Evolutionary conservation across 2,329 filamentous ascomycete species (phyloP).

Genomic region (Stemphylium vesicarium): DNA sequence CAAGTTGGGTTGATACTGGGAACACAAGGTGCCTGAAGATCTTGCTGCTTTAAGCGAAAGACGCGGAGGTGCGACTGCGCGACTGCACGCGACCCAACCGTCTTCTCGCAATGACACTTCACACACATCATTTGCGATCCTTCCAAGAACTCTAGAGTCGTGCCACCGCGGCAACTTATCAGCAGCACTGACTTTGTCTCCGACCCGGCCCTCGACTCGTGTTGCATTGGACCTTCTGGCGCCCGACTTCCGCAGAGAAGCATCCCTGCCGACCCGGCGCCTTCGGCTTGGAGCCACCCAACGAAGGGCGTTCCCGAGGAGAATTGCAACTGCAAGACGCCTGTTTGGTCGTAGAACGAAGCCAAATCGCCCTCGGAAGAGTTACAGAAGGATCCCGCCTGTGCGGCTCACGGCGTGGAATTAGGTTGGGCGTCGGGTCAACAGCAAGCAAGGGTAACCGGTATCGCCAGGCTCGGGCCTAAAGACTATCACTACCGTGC

Average conservation of each 20-base stretch:
- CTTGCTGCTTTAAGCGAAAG: slow-evolving; percentile 20
- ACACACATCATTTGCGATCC: slow-evolving; percentile 9
- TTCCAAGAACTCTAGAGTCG: slow-evolving; percentile 15
- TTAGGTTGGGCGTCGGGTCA: slow-evolving; percentile 7
- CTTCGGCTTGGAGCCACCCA: slow-evolving; percentile 13
- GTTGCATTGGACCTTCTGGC: slow-evolving; percentile 15
- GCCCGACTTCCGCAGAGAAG: slow-evolving; percentile 14
- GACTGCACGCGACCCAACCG: slow-evolving; percentile 13
- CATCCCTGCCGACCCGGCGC: slow-evolving; percentile 19
- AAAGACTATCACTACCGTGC: slow-evolving; percentile 39
- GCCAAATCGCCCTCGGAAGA: background rate
- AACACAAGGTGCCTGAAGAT: slow-evolving; percentile 23
- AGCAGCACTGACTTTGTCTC: slow-evolving; percentile 14
- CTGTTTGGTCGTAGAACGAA: background rate
- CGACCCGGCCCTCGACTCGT: slow-evolving; percentile 20
- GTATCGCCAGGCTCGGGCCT: slow-evolving; percentile 22
- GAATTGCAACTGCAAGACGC: background rate
- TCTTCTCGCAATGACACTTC: slow-evolving; percentile 12
- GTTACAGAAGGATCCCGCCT: background rate
- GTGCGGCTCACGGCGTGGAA: slow-evolving; percentile 1
- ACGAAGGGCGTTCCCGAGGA: slow-evolving; percentile 3
- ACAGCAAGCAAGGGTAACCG: slow-evolving; percentile 4
- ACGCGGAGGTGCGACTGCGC: background rate
- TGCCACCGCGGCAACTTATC: slow-evolving; percentile 13
- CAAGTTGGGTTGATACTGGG: slow-evolving; percentile 2